Evolutionary conservation across 441 rosid species (phyloP).

Genomic region (Gossypium davidsonii): DNA sequence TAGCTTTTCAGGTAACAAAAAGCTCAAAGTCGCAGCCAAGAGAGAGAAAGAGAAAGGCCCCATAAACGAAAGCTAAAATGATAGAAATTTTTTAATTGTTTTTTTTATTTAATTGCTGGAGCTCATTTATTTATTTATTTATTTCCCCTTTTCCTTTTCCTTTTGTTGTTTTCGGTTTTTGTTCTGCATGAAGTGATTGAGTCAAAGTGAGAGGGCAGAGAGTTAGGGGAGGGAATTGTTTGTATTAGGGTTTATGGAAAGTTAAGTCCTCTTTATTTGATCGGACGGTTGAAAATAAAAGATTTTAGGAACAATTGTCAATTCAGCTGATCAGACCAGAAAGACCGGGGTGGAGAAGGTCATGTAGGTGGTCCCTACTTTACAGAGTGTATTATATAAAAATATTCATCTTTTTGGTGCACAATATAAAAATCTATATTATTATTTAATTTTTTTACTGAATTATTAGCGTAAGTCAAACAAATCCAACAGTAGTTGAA

Average conservation of each 20-base stretch:
- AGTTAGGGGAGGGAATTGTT: not conserved
- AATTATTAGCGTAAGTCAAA: too few species aligned
- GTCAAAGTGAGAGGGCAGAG: not conserved
- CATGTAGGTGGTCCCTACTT: not conserved
- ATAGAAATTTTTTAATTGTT: not conserved
- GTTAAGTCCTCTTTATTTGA: not conserved
- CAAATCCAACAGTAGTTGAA: too few species aligned
- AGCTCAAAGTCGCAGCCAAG: conserved; percentile 5
- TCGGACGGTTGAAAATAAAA: not conserved
- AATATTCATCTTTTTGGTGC: too few species aligned
- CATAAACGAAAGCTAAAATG: not conserved
- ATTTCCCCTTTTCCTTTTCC: not conserved
- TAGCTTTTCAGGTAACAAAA: conserved; percentile 1
- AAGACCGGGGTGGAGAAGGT: not conserved
- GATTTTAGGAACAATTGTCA: not conserved
- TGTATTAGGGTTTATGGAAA: not conserved
- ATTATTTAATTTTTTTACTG: too few species aligned
- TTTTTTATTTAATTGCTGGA: conserved; percentile 13
- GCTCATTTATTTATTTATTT: not conserved
- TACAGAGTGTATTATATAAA: not conserved
- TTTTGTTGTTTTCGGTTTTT: not conserved
- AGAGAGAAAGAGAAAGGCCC: not conserved
- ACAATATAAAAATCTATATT: too few species aligned
- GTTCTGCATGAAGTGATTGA: not conserved
- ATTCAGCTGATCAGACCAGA: not conserved